Evolutionary conservation across 306 rosid genomes (phyloP), one percentile per base, ranked within the genome.

Genomic region (Clitoria ternatea): DNA sequence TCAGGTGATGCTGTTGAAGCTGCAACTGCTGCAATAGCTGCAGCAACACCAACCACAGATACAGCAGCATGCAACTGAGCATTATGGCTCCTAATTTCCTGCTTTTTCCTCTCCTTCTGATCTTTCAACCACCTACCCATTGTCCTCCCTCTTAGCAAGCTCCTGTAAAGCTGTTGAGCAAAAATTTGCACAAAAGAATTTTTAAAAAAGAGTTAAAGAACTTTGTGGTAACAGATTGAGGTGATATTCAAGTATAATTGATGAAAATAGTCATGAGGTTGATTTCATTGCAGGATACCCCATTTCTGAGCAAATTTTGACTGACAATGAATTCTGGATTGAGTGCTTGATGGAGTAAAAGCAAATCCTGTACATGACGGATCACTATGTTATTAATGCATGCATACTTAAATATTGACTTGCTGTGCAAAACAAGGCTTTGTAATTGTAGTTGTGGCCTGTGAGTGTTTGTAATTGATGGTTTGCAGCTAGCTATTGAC

Each of bases 21-120:
- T 35, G 86, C 85, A 24, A 84, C 64, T 17, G 97, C 91, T 3
- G 97, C 98, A 55, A 93, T 90, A 4, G 96, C 88, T 10, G 98
- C 89, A 57, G 98, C 98, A 66, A 93, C 98, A 54, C 98, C 98
- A 36, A 87, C 98, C 61, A 90, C 98, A 4, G 97, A 93, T 43
- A 90, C 88, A 10, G 92, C 96, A 0, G 98, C 97, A 13, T 93
- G 98, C 76, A 93, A 70, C 77, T 87, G 98, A 15, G 98, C 97
- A 68, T 89, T 90, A 42, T 89, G 98, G 59, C 82, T 85, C 76
- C 98, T 83, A 79, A 90, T 75, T 87, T 90, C 98, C 70, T 89
- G 97, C 75, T 89, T 94, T 80, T 93, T 93, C 84, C 88, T 90
- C 84, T 90, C 97, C 80, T 90, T 93, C 75, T 93, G 98, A 87